These are phyloP conservation scores for Thermothelomyces thermophilus DNA, from an alignment of 2,329 filamentous ascomycete species.

Conservation along the genomic window DNA sequence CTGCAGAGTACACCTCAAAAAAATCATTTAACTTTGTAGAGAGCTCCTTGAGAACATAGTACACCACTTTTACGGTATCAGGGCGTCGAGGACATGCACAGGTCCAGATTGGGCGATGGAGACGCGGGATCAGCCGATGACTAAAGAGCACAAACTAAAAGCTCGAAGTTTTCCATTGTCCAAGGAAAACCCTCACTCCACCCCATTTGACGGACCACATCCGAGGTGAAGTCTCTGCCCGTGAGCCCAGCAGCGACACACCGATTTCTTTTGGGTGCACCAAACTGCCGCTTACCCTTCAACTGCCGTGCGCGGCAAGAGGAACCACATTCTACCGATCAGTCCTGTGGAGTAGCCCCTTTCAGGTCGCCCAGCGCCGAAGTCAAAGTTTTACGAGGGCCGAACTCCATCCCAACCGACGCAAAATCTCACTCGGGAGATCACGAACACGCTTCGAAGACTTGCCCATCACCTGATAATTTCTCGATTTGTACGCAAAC, in stretches of 20 bases:
- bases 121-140: slow-evolving; percentile 13
- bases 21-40: no score
- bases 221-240: slow-evolving; percentile 2
- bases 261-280: background rate
- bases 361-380: background rate
- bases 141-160: slow-evolving; percentile 14
- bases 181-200: slow-evolving; percentile 18
- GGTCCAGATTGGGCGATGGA: no score
- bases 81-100: no score
- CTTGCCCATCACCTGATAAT: background rate
- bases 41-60: no score
- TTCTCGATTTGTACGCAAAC: background rate
- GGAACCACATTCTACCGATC: background rate
- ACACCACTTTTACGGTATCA: no score
- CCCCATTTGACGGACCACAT: slow-evolving; percentile 2
- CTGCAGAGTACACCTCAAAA: no score
- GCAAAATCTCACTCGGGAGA: slow-evolving; percentile 2
- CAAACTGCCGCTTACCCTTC: background rate
- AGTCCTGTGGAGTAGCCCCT: no score
- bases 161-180: slow-evolving; percentile 11
- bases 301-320: background rate
- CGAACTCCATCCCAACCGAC: background rate
- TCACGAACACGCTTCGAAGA: background rate
- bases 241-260: slow-evolving; percentile 4
- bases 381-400: background rate